phyloP scores from a whole-genome alignment of 148 eudicot genomes.

The Drosera capensis region DNA sequence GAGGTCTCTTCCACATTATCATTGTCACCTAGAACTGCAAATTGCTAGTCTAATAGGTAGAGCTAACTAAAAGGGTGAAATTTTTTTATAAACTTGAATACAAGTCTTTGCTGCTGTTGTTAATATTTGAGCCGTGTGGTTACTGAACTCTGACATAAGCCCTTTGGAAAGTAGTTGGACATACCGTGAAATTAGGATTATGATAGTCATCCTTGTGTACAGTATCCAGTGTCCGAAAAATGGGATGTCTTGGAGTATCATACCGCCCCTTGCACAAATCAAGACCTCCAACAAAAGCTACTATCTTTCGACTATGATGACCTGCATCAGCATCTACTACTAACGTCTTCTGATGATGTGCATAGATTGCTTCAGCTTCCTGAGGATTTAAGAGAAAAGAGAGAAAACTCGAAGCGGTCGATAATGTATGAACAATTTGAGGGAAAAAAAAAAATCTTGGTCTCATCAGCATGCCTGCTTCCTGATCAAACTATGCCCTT shows the following conservation, averaged over 20 bases:
- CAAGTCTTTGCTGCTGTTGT: too few species aligned
- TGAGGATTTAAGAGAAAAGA: too few species aligned
- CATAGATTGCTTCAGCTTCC: slow-evolving; percentile 89
- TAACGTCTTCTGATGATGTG: slow-evolving; percentile 92
- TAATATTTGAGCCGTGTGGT: too few species aligned
- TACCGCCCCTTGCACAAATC: slow-evolving; percentile 92
- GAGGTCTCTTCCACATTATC: too few species aligned
- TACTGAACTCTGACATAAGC: too few species aligned
- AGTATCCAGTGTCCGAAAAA: slow-evolving; percentile 54
- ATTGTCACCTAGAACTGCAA: too few species aligned
- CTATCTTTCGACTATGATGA: slow-evolving; percentile 48
- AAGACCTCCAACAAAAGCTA: slow-evolving; percentile 83
- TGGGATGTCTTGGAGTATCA: slow-evolving; percentile 69
- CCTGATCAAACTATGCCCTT: slow-evolving; percentile 64
- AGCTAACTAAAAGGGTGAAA: too few species aligned
- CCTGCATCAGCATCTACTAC: slow-evolving; percentile 89
- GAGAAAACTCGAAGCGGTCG: background rate
- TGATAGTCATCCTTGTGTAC: slow-evolving; percentile 73
- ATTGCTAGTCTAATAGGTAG: too few species aligned
- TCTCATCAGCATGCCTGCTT: slow-evolving; percentile 36
- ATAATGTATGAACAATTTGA: background rate
- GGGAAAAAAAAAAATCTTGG: slow-evolving; percentile 8
- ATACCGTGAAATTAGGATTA: slow-evolving; percentile 69
- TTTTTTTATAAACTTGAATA: too few species aligned
- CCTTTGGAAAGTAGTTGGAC: too few species aligned